Evolutionary conservation across 768 basidiomycete species (phyloP), one percentile per base, ranked within the genome.

Genomic region (Trametes gibbosa): DNA sequence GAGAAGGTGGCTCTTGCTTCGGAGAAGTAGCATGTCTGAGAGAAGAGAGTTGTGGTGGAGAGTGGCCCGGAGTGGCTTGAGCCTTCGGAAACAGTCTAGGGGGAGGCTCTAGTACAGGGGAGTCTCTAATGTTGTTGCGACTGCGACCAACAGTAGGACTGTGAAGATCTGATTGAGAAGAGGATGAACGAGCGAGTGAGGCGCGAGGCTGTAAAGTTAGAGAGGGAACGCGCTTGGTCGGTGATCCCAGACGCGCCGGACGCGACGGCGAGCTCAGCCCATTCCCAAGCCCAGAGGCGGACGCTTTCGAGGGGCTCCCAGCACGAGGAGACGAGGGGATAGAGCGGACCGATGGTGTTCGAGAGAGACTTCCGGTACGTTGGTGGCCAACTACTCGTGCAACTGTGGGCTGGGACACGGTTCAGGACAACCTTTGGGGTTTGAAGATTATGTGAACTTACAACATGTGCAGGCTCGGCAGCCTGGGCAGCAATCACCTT

Each of bases 231-330:
- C 83, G 82, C 69, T 87, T 90, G 13, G 76, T 80, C 2, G 89
- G 87, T 6, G 88, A 87, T 4, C 63, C 67, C 7, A 63, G 59
- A 39, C 64, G 63, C 24, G 47, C 63, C 13, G 72, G 71, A 71
- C 69, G 39, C 70, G 24, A n/a, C 70, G 70, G 54, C 67, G 74
- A 41, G 69, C 70, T 43, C 56, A 63, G 34, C 68, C 67, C 54
- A 59, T 60, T 61, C 3, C 57, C 53, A 3, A 50, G 50, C n/a
- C 29, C 57, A 14, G 57, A 46, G 5, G n/a, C 61, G 7, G 72
- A 67, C 16, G 79, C 73, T 67, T 86, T 86, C 24, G 74, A 77
- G 19, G 89, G 90, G 68, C 88, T 91, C 4, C 74, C 71, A 7
- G 89, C 82, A 19, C 89, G 84, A 9, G 87, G 82, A 17, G 87